phyloP scores from a whole-genome alignment of 768 basidiomycete species.

The Boletus barrowsii region DNA sequence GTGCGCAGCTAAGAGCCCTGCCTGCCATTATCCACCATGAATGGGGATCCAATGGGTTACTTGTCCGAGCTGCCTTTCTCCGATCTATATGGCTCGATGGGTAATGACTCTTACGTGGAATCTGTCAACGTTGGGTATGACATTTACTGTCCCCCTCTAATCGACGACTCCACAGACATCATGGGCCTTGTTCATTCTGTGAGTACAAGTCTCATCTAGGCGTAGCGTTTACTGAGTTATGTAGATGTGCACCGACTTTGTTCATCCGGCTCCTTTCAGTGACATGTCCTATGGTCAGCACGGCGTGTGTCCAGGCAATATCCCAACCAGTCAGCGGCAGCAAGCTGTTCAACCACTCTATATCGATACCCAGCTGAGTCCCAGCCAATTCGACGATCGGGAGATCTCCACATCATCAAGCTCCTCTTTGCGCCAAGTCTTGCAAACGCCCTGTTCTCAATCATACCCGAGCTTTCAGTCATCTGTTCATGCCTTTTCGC shows the following conservation, averaged over 20 bases:
- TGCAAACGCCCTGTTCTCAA: conserved; percentile 12
- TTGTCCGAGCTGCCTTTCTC: conserved; percentile 7
- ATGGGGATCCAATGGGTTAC: neutral
- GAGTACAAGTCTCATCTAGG: conserved; percentile 4
- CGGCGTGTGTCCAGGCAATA: neutral
- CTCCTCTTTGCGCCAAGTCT: neutral
- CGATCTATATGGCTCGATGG: neutral
- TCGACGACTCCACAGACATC: neutral
- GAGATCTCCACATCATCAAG: conserved; percentile 18
- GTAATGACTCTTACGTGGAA: neutral
- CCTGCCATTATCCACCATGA: conserved; percentile 15
- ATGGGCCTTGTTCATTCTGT: conserved; percentile 2
- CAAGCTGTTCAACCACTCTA: conserved; percentile 11
- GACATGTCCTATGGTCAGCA: neutral
- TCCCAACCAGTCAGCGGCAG: conserved; percentile 1
- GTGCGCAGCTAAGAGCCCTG: neutral
- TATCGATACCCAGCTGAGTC: conserved; percentile 18
- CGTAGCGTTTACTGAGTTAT: neutral
- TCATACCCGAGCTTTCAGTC: neutral
- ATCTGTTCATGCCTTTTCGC: conserved; percentile 6
- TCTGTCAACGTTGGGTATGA: neutral
- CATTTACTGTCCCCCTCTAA: neutral
- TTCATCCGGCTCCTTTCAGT: neutral
- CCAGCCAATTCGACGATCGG: conserved; percentile 4
- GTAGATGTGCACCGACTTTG: conserved; percentile 4